These are phyloP conservation scores for Pichia nanzhaoensis DNA, from an alignment of 805 yeast genomes.

Conservation along the genomic window DNA sequence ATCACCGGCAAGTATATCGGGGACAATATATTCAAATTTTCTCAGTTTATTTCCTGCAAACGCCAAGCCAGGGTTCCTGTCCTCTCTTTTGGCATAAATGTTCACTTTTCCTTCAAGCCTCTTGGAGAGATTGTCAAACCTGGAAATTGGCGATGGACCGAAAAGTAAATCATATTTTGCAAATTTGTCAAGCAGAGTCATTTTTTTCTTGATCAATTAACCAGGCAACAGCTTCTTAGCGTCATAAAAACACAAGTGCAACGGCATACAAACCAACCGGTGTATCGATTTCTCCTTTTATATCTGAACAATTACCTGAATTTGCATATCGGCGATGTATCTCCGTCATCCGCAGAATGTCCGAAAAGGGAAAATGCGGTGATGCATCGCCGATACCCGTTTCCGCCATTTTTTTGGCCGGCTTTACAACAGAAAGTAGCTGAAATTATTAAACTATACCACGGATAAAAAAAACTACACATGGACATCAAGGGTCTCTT, in stretches of 20 bases:
- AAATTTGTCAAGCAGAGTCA: constrained; percentile 20
- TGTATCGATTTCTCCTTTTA: too few relatives aligned
- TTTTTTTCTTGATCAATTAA: too few relatives aligned
- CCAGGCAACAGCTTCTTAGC: too few relatives aligned
- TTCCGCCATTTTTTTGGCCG: neutral
- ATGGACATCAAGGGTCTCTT: neutral
- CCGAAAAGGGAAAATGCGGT: neutral
- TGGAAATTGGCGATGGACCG: constrained; percentile 32
- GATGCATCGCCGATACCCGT: neutral
- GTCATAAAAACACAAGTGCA: too few relatives aligned
- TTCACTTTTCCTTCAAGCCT: constrained; percentile 28
- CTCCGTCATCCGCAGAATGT: too few relatives aligned
- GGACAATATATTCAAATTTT: constrained; percentile 31
- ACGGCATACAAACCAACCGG: too few relatives aligned
- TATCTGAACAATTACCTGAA: too few relatives aligned
- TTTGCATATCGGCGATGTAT: too few relatives aligned
- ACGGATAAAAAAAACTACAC: too few relatives aligned
- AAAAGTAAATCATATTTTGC: constrained; percentile 27
- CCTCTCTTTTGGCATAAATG: constrained; percentile 32
- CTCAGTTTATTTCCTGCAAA: constrained; percentile 32
- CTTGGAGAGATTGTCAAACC: constrained; percentile 26
- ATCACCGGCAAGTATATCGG: constrained; percentile 29
- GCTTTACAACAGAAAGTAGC: too few relatives aligned
- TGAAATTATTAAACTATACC: too few relatives aligned
- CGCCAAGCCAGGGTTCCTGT: constrained; percentile 31